These are phyloP conservation scores for Aspergillus sp. DNA, from an alignment of 2,329 filamentous ascomycete species.

Conservation along the genomic window DNA sequence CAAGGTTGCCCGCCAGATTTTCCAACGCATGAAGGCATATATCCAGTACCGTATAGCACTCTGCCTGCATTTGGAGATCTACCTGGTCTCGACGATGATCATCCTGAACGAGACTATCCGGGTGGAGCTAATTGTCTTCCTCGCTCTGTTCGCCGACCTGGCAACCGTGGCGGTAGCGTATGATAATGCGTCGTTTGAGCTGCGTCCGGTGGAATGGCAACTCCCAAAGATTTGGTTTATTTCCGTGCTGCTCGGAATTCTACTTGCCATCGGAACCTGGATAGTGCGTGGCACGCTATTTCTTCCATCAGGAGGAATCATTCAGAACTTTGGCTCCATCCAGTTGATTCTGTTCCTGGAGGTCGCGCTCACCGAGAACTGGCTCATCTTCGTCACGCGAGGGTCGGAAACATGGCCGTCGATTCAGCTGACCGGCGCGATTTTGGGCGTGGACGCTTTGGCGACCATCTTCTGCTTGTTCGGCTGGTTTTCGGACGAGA, in stretches of 20 bases:
- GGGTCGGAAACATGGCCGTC: slow-evolving; percentile 65
- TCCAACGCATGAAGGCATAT: slow-evolving; percentile 70
- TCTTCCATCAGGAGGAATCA: slow-evolving; percentile 59
- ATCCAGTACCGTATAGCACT: slow-evolving; percentile 70
- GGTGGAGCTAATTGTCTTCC: slow-evolving; percentile 66
- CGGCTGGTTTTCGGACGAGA: slow-evolving; percentile 58
- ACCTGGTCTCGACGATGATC: slow-evolving; percentile 67
- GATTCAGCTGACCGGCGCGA: slow-evolving; percentile 61
- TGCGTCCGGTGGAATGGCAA: slow-evolving; percentile 71
- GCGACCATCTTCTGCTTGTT: slow-evolving; percentile 68
- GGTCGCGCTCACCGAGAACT: slow-evolving; percentile 87
- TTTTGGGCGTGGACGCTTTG: slow-evolving; percentile 60
- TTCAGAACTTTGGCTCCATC: slow-evolving; percentile 64
- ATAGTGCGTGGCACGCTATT: slow-evolving; percentile 62
- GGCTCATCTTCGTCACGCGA: slow-evolving; percentile 93
- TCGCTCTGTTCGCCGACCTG: slow-evolving; percentile 70
- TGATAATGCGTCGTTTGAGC: slow-evolving; percentile 70
- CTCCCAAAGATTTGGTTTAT: slow-evolving; percentile 76
- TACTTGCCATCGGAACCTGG: slow-evolving; percentile 66
- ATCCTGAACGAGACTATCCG: slow-evolving; percentile 71
- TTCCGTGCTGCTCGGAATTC: slow-evolving; percentile 46
- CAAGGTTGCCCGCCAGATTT: slow-evolving; percentile 65
- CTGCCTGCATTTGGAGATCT: slow-evolving; percentile 65
- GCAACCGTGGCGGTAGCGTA: slow-evolving; percentile 75
- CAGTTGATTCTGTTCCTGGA: slow-evolving; percentile 80